These are phyloP conservation scores for Larix kaempferi DNA, from an alignment of 75 land plant species.

Conservation along the genomic window DNA sequence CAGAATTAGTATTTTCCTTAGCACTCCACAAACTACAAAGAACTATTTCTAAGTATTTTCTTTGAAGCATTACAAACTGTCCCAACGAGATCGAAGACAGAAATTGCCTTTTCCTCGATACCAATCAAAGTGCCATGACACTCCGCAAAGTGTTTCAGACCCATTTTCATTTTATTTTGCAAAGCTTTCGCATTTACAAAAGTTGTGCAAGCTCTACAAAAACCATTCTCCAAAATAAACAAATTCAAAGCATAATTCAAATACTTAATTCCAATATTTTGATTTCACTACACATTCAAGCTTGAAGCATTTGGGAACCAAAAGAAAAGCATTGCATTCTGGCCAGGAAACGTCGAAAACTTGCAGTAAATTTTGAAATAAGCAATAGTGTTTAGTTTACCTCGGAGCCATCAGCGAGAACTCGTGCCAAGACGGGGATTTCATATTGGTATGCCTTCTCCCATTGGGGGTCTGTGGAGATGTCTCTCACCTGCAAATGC, in stretches of 20 bases:
- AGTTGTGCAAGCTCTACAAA: not conserved
- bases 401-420: slow-evolving; percentile 79
- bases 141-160: no score
- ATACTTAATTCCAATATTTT: not conserved
- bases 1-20: not conserved
- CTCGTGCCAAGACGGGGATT: slow-evolving; percentile 84
- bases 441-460: slow-evolving; percentile 88
- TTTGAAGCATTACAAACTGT: not conserved
- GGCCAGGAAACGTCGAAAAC: not conserved
- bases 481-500: slow-evolving; percentile 72
- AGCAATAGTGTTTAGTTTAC: slow-evolving; percentile 24
- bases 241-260: not conserved
- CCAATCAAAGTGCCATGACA: not conserved
- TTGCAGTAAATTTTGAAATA: slow-evolving; percentile 4
- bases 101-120: no score
- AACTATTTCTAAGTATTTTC: not conserved
- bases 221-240: not conserved
- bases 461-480: slow-evolving; percentile 77
- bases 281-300: not conserved
- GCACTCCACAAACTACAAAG: no score
- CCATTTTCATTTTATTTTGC: no score
- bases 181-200: no score
- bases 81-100: not conserved
- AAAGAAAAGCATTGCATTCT: not conserved
- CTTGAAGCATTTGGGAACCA: not conserved